These are phyloP conservation scores for Verticillium nubilum DNA, from an alignment of 2,329 filamentous ascomycete genomes.

Conservation along the genomic window DNA sequence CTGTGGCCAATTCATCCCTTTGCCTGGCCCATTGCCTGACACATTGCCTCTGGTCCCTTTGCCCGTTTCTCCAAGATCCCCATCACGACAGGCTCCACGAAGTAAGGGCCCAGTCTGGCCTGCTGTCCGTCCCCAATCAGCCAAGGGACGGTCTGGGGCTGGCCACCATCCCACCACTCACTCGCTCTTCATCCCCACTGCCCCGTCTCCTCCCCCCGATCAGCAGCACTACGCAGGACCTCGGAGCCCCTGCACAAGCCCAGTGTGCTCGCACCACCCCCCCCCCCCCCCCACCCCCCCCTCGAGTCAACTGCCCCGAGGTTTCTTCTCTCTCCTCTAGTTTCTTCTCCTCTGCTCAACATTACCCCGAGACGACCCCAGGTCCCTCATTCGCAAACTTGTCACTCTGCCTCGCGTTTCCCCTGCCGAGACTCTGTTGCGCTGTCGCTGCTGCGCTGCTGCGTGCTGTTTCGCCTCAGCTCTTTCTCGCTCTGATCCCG, in stretches of 20 bases:
- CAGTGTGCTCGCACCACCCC: conserved; percentile 8
- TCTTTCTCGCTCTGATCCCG: conserved; percentile 15
- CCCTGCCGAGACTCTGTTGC: neutral
- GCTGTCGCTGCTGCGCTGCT: neutral
- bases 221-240: neutral
- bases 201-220: neutral
- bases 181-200: neutral
- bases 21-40: too few species aligned
- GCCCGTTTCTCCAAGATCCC: too few species aligned
- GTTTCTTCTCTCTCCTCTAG: conserved; percentile 7
- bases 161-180: neutral
- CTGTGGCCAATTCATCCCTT: neutral
- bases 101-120: too few species aligned
- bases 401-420: neutral
- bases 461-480: neutral
- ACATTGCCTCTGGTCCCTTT: too few species aligned
- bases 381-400: neutral
- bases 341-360: conserved; percentile 27
- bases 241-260: neutral
- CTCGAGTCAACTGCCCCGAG: conserved; percentile 11
- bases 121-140: too few species aligned
- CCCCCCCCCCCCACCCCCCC: conserved; percentile 7
- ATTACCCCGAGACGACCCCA: conserved; percentile 36
- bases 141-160: neutral
- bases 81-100: too few species aligned